Base-by-base conservation (phyloP, 169 alveolate species). In the Theileria orientalis region DNA sequence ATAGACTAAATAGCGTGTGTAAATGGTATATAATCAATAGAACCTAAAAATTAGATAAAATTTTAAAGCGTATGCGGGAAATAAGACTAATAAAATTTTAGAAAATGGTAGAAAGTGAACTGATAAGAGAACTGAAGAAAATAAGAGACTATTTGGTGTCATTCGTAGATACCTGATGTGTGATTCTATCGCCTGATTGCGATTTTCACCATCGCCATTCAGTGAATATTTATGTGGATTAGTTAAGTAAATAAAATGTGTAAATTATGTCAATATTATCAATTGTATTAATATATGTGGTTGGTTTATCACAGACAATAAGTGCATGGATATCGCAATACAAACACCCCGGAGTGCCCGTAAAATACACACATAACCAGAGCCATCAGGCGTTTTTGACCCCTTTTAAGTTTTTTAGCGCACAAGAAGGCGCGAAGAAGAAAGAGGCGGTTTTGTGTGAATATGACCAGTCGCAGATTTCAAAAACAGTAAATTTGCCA, bases 401-500 rank as follows among this genome's bases (percentile, higher is more conserved):
- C 72, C 72, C 72, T 0, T 63, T 44, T 27, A 42, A 63, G 13
- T 19, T 63, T 32, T 27, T 63, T n/a, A 47, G 25, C 23, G 42
- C 56, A 30, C 19, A 25, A 25, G 40, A 44, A 30, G 21, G 40
- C 2, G 13, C 25, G 13, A 63, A 47, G 25, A 33, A 2, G 14
- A 42, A 13, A 27, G 57, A 63, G 14, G 40, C 29, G 6, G 33
- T 1, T 37, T n/a, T n/a, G 25, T 6, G 3, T 3, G 57, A 63
- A 27, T 42, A 44, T 11, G 59, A 63, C 40, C 46, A 63, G 2
- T 37, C 42, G 42, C 66, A 56, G 42, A 56, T 56, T 6, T 23
- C 66, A 6, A 56, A 25, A 25, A 56, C 66, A 56, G 37, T 56
- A 56, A 56, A 56, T 56, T 56, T 56, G 6, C 87, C 87, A 2